Percentiles rank a stretch among this genome's conserved stretches.
These are phyloP conservation scores for Mollisia scopiformis DNA, from an alignment of 2,329 filamentous ascomycete species.

Conservation along the genomic window DNA sequence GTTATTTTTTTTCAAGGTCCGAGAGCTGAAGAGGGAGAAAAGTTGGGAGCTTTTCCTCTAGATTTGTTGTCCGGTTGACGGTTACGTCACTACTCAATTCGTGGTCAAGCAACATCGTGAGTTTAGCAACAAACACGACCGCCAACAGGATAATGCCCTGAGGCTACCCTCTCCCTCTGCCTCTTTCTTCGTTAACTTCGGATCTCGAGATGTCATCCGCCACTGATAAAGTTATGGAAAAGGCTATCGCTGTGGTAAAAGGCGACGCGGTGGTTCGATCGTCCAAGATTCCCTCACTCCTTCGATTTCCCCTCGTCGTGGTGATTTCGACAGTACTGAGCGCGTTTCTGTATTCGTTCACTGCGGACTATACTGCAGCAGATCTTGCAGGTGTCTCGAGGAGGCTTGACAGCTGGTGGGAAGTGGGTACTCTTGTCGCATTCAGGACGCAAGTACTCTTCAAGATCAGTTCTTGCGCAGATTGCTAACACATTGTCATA, in stretches of 20 bases:
- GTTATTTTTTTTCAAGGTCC: neutral
- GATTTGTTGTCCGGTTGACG: neutral
- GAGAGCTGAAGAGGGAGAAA: neutral
- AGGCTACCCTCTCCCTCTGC: neutral
- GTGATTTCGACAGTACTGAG: slow-evolving; percentile 64
- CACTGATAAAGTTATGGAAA: slow-evolving; percentile 4
- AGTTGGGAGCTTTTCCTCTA: neutral
- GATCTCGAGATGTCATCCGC: slow-evolving; percentile 6
- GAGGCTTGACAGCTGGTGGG: slow-evolving; percentile 61
- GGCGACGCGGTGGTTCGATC: slow-evolving; percentile 21
- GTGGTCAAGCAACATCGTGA: slow-evolving; percentile 8
- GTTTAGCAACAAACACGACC: neutral
- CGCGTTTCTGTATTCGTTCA: slow-evolving; percentile 64
- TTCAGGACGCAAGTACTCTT: slow-evolving; percentile 57
- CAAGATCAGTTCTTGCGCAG: neutral
- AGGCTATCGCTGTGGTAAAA: slow-evolving; percentile 17
- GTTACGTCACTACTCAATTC: slow-evolving; percentile 6
- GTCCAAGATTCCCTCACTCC: slow-evolving; percentile 42
- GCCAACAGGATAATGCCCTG: neutral
- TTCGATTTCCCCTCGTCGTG: slow-evolving; percentile 57
- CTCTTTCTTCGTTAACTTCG: neutral
- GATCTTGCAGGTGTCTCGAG: slow-evolving; percentile 72
- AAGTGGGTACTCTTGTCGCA: slow-evolving; percentile 56
- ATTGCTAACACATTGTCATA: slow-evolving; percentile 46
- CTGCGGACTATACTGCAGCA: slow-evolving; percentile 52